Conservation (phyloP, 2,329 filamentous ascomycete species). For the Aspergillus sp. region DNA sequence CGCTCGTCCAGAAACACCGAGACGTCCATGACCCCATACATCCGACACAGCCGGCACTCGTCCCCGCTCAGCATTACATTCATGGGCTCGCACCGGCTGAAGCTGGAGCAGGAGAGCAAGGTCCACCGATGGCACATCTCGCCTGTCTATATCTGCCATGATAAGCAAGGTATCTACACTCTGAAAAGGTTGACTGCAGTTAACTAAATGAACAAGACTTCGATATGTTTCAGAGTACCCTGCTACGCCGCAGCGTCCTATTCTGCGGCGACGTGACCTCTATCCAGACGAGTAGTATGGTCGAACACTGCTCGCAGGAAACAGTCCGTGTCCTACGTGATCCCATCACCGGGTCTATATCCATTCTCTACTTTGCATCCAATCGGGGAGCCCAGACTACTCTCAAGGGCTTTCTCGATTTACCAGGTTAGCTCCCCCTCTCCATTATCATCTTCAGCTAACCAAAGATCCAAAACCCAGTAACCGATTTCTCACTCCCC, state of each 20-base stretch:
- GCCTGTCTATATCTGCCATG: conserved; percentile 3
- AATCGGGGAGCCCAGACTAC: background rate
- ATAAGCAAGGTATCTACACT: conserved; percentile 3
- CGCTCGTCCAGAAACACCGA: background rate
- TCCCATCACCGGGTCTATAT: background rate
- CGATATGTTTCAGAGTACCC: conserved; percentile 6
- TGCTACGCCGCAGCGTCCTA: background rate
- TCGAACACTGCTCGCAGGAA: conserved; percentile 10
- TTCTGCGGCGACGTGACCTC: conserved; percentile 4
- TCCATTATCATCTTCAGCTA: background rate
- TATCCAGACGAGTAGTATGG: conserved; percentile 2
- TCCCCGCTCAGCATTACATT: background rate
- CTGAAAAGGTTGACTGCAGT: background rate
- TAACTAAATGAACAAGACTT: background rate
- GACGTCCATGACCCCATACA: conserved; percentile 10
- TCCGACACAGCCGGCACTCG: background rate
- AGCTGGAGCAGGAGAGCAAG: background rate
- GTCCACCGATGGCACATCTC: background rate
- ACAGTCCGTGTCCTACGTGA: conserved; percentile 8
- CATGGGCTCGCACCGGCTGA: conserved; percentile 5
- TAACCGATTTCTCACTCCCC: conserved; percentile 1
- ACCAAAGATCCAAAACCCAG: background rate
- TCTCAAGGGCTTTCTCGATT: background rate
- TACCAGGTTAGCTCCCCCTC: background rate
- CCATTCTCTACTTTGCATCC: conserved; percentile 6